Conservation (phyloP, 148 eudicot genomes). For the Mesembryanthemum crystallinum region DNA sequence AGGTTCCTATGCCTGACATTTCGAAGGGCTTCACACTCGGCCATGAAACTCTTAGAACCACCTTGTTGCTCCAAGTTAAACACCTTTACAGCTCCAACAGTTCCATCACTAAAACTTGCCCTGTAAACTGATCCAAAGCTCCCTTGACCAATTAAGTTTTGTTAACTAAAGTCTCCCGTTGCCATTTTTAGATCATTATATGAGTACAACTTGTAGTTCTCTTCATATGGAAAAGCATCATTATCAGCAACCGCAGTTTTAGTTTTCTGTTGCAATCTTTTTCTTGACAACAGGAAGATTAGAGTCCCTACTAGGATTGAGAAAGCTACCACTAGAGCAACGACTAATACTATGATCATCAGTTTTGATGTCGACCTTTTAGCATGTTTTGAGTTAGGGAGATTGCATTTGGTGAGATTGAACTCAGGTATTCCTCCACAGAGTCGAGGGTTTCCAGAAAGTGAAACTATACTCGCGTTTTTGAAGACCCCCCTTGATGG, state of each 20-base stretch:
- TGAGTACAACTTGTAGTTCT: conserved; percentile 9
- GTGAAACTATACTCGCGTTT: conserved; percentile 17
- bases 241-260: background rate
- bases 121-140: conserved; percentile 32
- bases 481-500: conserved; percentile 26
- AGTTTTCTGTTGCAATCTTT: background rate
- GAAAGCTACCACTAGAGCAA: conserved; percentile 6
- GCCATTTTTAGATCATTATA: conserved; percentile 21
- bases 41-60: conserved; percentile 26
- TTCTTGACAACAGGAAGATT: background rate
- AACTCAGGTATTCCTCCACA: conserved; percentile 28
- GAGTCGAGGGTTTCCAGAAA: conserved; percentile 24
- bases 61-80: conserved; percentile 14
- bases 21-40: conserved; percentile 30
- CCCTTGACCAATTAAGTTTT: conserved; percentile 29
- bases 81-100: conserved; percentile 27
- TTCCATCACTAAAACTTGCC: conserved; percentile 22
- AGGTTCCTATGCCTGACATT: conserved; percentile 29
- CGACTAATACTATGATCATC: conserved; percentile 14
- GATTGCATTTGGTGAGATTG: conserved; percentile 14
- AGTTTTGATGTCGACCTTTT: background rate
- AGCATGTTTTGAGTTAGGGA: background rate
- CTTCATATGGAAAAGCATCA: background rate
- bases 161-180: conserved; percentile 15
- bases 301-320: background rate